Conservation (phyloP, 2,329 filamentous ascomycete genomes). For the Penicillium sp. region DNA sequence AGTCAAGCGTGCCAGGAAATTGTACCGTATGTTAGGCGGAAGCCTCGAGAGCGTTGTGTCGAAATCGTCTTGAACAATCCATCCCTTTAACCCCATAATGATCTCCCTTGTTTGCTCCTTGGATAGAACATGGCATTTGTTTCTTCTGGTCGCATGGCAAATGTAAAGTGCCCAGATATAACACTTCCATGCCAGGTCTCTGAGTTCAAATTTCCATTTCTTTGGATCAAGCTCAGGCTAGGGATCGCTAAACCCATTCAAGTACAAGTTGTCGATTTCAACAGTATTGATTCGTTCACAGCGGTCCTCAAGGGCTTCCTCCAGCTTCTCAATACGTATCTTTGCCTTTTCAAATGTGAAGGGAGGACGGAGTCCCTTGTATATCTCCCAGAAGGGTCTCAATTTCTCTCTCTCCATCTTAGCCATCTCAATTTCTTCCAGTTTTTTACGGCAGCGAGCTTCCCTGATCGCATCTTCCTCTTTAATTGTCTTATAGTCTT, state of each 20-base stretch:
- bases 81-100: background rate
- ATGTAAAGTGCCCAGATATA: background rate
- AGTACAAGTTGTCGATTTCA: background rate
- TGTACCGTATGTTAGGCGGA: background rate
- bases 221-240: background rate
- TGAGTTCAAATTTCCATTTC: background rate
- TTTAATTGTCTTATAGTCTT: no score
- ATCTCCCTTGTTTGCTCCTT: background rate
- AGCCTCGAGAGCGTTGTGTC: background rate
- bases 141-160: background rate
- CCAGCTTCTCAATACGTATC: background rate
- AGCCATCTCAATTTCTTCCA: no score
- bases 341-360: background rate
- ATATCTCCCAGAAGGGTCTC: no score
- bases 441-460: no score
- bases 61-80: background rate
- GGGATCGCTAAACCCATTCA: background rate
- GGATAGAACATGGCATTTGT: background rate
- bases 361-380: no score
- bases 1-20: background rate
- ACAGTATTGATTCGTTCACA: background rate
- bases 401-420: no score
- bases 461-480: no score
- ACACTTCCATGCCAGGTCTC: accelerated
- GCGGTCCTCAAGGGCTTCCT: background rate